Base-by-base conservation (phyloP, 2,329 filamentous ascomycete species). In the Ophiostoma angusticollis region DNA sequence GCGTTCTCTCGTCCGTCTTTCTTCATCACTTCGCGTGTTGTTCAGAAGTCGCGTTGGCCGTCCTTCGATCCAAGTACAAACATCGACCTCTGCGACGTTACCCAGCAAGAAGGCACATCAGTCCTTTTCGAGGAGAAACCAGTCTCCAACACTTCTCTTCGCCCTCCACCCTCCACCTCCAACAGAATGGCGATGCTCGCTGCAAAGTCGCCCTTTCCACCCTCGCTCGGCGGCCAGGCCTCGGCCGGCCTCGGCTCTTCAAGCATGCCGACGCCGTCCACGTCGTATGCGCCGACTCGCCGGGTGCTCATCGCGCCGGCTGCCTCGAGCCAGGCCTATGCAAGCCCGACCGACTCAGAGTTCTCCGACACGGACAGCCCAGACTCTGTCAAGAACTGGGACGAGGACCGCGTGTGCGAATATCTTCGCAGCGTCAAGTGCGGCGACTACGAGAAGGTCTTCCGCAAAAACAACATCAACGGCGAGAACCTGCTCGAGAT, bases 401-500 rank as follows among this genome's bases (percentile, higher is more conserved):
- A 89, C 54, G 91, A 96, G 63, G 81, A 87, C 49, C 78, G 78
- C 49, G 91, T 98, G 22, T 83, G 82, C 54, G 84, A 94, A 37
- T 98, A 93, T 72, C 69, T 98, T 46, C 73, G 79, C 52, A 86
- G 77, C 51, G 87, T 98, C 56, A 89, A 93, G 55, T 96, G 87
- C 55, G 79, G 80, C 50, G 86, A 96, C 56, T 96, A 98, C 61
- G 86, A 94, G 56, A 78, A 83, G 53, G 61, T 94, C 19, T 51
- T 95, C 61, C 63, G 83, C 61, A 78, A 78, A 55, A 94, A 98
- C 58, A 84, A 96, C 59, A 95, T 98, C 65, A 98, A 91, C 56
- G 91, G 91, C 52, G 86, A 95, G 63, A 95, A 93, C 55, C 68
- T 98, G 31, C 71, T 98, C 50, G 91, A 98, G 62, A 89, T 95